A percentile compares a stretch with the other conserved stretches of the same genome.
Conservation (phyloP, 2,329 filamentous ascomycete genomes). For the Triangularia setosa region DNA sequence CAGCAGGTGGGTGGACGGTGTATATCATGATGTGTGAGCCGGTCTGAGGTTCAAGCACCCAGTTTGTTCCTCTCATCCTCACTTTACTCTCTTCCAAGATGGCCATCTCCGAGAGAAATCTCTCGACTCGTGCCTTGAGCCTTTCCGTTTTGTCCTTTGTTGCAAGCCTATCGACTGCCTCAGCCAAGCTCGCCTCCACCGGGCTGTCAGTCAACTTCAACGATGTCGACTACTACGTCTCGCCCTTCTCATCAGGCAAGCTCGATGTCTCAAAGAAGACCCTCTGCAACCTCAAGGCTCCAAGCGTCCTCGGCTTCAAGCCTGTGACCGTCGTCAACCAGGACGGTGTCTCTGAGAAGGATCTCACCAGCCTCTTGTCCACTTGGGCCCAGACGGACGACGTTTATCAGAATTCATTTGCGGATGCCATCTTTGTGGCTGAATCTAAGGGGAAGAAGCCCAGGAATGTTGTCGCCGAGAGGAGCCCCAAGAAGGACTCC, state of each 20-base stretch:
- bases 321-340: conserved; percentile 33
- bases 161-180: not conserved
- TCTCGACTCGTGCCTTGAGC: conserved; percentile 1
- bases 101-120: not conserved
- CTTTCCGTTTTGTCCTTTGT: conserved; percentile 14
- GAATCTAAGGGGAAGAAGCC: conserved; percentile 13
- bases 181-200: conserved; percentile 27
- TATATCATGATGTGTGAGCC: no score
- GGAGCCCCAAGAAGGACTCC: conserved; percentile 7
- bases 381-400: conserved; percentile 32
- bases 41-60: no score
- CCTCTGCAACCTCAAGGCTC: conserved; percentile 16
- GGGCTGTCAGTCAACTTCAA: conserved; percentile 33
- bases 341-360: conserved; percentile 20
- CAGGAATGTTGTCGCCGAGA: conserved; percentile 15
- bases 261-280: conserved; percentile 17
- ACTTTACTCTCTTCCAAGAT: not conserved
- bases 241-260: conserved; percentile 32
- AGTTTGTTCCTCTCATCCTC: not conserved
- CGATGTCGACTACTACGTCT: conserved; percentile 33
- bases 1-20: no score
- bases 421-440: conserved; percentile 25
- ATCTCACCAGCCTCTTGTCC: conserved; percentile 27
- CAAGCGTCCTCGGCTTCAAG: conserved; percentile 31
- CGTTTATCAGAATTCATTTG: conserved; percentile 29